Evolutionary conservation across 192 early-diverging fungal genomes (phyloP).

Genomic region (Mortierella antarctica): DNA sequence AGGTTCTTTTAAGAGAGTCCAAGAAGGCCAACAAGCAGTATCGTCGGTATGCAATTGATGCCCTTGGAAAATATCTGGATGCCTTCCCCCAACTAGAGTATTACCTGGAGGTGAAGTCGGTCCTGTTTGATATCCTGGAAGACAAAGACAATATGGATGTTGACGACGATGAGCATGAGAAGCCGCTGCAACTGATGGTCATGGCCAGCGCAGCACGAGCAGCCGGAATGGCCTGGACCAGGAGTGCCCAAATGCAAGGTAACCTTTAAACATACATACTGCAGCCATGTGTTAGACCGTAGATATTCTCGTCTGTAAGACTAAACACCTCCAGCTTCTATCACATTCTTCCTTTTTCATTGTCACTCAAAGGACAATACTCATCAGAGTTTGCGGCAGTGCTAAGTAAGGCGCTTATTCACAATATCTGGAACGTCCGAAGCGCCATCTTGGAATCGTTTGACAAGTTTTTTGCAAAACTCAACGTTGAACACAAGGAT

Average conservation of each 20-base stretch:
- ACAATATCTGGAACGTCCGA: constrained; percentile 88
- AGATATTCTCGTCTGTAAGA: background rate
- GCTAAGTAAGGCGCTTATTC: constrained; percentile 64
- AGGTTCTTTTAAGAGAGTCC: constrained; percentile 77
- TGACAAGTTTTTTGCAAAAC: constrained; percentile 61
- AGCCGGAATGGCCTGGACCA: constrained; percentile 66
- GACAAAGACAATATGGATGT: constrained; percentile 62
- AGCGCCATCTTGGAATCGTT: constrained; percentile 77
- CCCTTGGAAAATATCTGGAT: constrained; percentile 69
- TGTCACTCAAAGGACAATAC: constrained; percentile 44
- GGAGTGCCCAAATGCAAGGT: constrained; percentile 64
- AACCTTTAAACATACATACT: constrained; percentile 14
- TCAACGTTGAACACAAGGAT: background rate
- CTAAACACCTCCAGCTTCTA: background rate
- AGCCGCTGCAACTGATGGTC: constrained; percentile 72
- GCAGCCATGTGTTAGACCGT: background rate
- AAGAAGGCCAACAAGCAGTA: constrained; percentile 82
- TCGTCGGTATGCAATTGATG: constrained; percentile 71
- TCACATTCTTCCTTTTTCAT: background rate
- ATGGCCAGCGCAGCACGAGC: constrained; percentile 76
- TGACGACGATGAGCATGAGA: constrained; percentile 68
- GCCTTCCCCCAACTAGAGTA: constrained; percentile 64
- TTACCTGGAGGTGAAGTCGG: constrained; percentile 68
- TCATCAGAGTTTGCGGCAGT: constrained; percentile 54
- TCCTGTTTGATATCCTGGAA: constrained; percentile 59